Percentiles rank a stretch among this genome's conserved stretches.
Evolutionary conservation across 1,284 basidiomycete species (phyloP).

Genomic region (Phylloboletellus chloephorus): DNA sequence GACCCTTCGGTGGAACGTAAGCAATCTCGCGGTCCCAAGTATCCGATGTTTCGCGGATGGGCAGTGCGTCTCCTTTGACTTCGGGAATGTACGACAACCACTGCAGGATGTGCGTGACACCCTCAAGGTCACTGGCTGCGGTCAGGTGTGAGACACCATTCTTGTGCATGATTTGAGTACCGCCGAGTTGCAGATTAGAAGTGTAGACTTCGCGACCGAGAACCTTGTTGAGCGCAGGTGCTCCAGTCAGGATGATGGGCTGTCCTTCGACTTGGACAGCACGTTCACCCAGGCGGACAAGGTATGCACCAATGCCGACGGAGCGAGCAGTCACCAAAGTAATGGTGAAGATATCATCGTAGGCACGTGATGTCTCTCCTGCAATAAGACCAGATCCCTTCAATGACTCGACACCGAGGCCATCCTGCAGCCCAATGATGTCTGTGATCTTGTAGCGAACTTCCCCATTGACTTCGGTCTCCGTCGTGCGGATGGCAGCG

Average conservation of each 20-base stretch:
- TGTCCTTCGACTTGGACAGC: conserved; percentile 99
- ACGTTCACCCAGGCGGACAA: conserved; percentile 96
- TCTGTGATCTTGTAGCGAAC: conserved; percentile 91
- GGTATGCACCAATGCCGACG: conserved; percentile 98
- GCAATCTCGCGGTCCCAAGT: conserved; percentile 90
- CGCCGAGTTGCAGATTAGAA: conserved; percentile 96
- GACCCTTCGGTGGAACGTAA: conserved; percentile 88
- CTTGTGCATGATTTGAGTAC: conserved; percentile 99
- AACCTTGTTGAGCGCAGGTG: conserved; percentile 96
- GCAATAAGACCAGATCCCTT: conserved; percentile 97
- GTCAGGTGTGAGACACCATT: conserved; percentile 98
- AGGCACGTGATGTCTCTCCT: conserved; percentile 96
- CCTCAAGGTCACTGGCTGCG: conserved; percentile 91
- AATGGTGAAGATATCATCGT: conserved; percentile 99
- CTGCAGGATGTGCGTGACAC: conserved; percentile 87
- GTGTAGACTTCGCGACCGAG: conserved; percentile 99
- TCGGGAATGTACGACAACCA: conserved; percentile 96
- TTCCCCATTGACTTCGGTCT: conserved; percentile 84
- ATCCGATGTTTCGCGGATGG: conserved; percentile 69
- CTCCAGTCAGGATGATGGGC: conserved; percentile 98
- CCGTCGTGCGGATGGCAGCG: conserved; percentile 75
- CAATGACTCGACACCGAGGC: conserved; percentile 96
- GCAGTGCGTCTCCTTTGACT: conserved; percentile 70
- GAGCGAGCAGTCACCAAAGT: conserved; percentile 98
- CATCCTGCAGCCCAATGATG: conserved; percentile 93